phyloP scores from a whole-genome alignment of 352 stramenopile genomes.

The Globisporangium abappressorium region DNA sequence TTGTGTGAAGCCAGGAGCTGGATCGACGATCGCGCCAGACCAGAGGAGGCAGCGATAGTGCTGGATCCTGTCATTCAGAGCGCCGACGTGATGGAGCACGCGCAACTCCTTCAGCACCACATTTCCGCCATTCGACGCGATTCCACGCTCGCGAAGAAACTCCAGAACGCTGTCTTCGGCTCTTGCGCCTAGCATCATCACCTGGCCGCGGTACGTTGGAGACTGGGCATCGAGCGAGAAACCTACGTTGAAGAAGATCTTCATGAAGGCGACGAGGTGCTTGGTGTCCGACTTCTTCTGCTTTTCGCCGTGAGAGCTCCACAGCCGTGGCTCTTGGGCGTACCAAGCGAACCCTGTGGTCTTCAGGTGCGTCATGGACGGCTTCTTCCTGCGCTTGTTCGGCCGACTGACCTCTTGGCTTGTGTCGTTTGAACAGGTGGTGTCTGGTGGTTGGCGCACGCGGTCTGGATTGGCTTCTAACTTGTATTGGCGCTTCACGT shows the following conservation, averaged over 20 bases:
- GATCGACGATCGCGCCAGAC: background rate
- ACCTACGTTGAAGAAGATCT: background rate
- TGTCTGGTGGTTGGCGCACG: too few relatives aligned
- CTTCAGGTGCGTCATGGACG: background rate
- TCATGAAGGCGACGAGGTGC: background rate
- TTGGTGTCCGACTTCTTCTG: background rate
- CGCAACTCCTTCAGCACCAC: background rate
- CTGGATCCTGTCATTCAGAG: background rate
- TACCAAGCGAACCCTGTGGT: background rate
- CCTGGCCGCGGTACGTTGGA: background rate
- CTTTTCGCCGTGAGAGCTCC: background rate
- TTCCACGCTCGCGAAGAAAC: background rate
- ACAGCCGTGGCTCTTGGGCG: background rate
- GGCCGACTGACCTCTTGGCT: background rate
- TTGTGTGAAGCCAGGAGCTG: slow-evolving; percentile 4
- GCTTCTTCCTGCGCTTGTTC: background rate
- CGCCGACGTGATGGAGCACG: background rate
- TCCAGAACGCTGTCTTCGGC: background rate
- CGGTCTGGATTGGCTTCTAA: too few relatives aligned
- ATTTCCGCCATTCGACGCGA: background rate
- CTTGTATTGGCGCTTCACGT: too few relatives aligned
- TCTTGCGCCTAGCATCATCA: background rate
- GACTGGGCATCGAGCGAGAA: background rate
- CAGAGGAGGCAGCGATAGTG: background rate
- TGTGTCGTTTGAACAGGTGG: too few relatives aligned